Evolutionary conservation across 495 filamentous ascomycete genomes (phyloP).

Genomic region (Penicillium parvum): DNA sequence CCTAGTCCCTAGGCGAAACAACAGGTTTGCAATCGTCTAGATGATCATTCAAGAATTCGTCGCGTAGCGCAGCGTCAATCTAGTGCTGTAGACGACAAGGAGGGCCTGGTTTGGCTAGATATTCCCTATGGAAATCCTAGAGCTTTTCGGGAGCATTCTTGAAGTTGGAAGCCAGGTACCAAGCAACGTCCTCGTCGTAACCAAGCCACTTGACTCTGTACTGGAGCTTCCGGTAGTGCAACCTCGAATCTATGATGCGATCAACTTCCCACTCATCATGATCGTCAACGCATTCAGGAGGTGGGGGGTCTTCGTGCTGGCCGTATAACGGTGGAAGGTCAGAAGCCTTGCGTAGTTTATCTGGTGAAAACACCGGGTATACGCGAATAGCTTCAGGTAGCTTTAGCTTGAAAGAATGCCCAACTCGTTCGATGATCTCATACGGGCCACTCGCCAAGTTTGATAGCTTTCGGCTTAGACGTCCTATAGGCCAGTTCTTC

Average conservation of each 20-base stretch:
- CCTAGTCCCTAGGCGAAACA: too few relatives aligned
- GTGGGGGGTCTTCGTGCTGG: background rate
- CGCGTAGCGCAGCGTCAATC: too few relatives aligned
- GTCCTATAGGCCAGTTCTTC: background rate
- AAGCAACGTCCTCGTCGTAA: background rate
- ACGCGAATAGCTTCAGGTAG: background rate
- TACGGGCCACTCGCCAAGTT: background rate
- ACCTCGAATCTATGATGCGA: background rate
- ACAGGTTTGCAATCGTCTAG: too few relatives aligned
- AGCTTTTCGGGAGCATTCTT: slow-evolving; percentile 1
- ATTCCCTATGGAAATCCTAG: background rate
- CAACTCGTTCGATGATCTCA: background rate
- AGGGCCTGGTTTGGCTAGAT: too few relatives aligned
- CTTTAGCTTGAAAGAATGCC: background rate
- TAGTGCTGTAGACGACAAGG: too few relatives aligned
- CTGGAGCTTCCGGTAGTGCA: slow-evolving; percentile 4
- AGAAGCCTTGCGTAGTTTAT: slow-evolving; percentile 2
- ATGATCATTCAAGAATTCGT: too few relatives aligned
- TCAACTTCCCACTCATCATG: slow-evolving; percentile 11
- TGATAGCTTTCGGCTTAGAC: background rate
- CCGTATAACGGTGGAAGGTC: background rate
- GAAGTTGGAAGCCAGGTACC: slow-evolving; percentile 6
- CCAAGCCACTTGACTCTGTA: slow-evolving; percentile 6
- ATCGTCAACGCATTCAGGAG: background rate
- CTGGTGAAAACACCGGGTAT: slow-evolving; percentile 9